phyloP scores from a whole-genome alignment of 306 rosid species.

The Vicia villosa region DNA sequence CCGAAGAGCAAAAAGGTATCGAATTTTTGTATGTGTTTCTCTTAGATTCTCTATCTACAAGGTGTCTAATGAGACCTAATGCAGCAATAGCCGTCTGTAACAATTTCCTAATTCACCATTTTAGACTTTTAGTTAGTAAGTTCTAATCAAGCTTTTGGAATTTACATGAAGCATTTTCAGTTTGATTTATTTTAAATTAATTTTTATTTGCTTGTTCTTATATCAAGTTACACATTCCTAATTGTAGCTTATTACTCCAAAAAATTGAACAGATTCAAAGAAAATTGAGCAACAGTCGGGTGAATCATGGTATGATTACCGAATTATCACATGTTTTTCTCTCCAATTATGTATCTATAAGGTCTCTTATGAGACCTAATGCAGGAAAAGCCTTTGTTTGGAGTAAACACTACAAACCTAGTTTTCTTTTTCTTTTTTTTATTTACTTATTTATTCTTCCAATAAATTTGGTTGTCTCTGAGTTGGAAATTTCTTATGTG shows the following conservation, averaged over 20 bases:
- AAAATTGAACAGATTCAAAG: constrained; percentile 58
- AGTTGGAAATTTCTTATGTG: constrained; percentile 19
- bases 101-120: neutral
- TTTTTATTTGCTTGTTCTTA: constrained; percentile 22
- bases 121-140: neutral
- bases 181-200: neutral
- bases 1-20: no score
- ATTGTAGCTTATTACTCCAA: constrained; percentile 7
- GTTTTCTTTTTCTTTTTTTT: no score
- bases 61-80: constrained; percentile 81
- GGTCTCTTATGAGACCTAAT: constrained; percentile 77
- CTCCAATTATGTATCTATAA: constrained; percentile 55
- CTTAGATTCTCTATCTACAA: constrained; percentile 53
- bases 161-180: neutral
- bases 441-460: constrained; percentile 5
- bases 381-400: constrained; percentile 76
- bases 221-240: neutral
- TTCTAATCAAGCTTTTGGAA: neutral
- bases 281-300: constrained; percentile 60
- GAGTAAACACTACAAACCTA: constrained; percentile 45
- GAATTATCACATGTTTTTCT: constrained; percentile 70
- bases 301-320: constrained; percentile 61
- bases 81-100: no score
- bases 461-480: constrained; percentile 11
- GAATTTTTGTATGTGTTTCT: constrained; percentile 66